phyloP scores from a whole-genome alignment of 1,139 yeast species.

The Suhomyces bribrorum region DNA sequence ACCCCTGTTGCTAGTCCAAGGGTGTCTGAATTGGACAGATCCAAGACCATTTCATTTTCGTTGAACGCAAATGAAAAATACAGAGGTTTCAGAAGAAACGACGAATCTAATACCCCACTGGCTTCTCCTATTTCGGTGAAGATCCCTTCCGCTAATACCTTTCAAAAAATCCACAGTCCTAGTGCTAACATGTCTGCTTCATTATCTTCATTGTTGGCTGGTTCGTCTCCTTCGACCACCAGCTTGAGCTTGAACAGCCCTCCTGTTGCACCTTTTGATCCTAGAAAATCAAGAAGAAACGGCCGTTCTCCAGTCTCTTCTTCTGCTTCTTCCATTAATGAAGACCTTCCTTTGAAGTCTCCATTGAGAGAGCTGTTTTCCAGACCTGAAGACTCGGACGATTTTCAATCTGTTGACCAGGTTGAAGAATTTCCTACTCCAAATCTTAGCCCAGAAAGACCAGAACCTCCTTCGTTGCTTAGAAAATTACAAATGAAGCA shows the following conservation, averaged over 20 bases:
- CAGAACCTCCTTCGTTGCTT: slow-evolving; percentile 15
- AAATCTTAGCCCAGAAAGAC: slow-evolving; percentile 3
- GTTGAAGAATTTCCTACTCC: slow-evolving; percentile 6
- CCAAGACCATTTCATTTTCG: slow-evolving; percentile 21
- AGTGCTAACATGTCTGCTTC: slow-evolving; percentile 17
- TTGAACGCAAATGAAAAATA: slow-evolving; percentile 40
- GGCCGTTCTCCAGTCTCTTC: slow-evolving; percentile 19
- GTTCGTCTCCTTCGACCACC: slow-evolving; percentile 13
- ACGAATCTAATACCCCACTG: slow-evolving; percentile 23
- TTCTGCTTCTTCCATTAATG: slow-evolving; percentile 16
- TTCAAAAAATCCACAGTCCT: slow-evolving; percentile 14
- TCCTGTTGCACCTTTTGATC: slow-evolving; percentile 23
- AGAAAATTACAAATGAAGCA: slow-evolving; percentile 15
- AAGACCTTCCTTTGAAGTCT: slow-evolving; percentile 17
- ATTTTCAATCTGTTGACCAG: slow-evolving; percentile 11
- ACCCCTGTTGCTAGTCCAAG: slow-evolving; percentile 7
- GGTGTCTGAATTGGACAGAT: slow-evolving; percentile 14
- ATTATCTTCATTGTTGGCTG: slow-evolving; percentile 17
- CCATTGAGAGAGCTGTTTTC: slow-evolving; percentile 17
- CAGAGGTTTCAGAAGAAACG: slow-evolving; percentile 48
- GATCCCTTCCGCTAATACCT: slow-evolving; percentile 24
- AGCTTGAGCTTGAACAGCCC: slow-evolving; percentile 14
- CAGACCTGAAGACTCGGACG: slow-evolving; percentile 3
- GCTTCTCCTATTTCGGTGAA: slow-evolving; percentile 30
- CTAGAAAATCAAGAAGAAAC: slow-evolving; percentile 21